phyloP scores from a whole-genome alignment of 441 rosid species.

The Erodium texanum region DNA sequence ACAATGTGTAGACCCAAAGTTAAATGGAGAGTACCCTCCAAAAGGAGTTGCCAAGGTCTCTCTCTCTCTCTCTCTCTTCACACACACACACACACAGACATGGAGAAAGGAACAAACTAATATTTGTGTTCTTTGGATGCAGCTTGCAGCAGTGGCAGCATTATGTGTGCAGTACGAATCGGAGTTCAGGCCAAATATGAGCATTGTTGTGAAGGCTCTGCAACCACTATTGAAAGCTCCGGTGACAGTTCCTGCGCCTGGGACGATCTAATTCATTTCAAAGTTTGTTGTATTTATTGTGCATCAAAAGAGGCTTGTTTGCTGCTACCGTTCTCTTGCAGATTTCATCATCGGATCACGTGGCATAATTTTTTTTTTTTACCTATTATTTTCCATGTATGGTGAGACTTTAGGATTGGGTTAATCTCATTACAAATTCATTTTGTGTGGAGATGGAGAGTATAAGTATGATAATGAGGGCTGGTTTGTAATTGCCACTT shows the following conservation, averaged over 20 bases:
- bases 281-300: neutral
- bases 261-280: conserved; percentile 16
- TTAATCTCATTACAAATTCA: neutral
- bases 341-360: neutral
- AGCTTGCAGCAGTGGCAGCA: conserved; percentile 74
- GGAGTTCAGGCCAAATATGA: conserved; percentile 70
- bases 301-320: neutral
- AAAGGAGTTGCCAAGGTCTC: conserved; percentile 93
- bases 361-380: neutral
- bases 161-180: conserved; percentile 71
- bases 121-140: conserved; percentile 11
- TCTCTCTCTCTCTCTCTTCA: conserved; percentile 1
- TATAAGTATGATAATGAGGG: neutral
- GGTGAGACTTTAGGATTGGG: neutral
- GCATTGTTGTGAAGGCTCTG: conserved; percentile 69
- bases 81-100: neutral
- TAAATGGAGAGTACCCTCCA: conserved; percentile 85
- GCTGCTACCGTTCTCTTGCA: neutral
- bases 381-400: neutral
- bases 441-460: neutral
- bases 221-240: conserved; percentile 55
- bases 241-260: conserved; percentile 29
- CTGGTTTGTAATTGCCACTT: neutral
- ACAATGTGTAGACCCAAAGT: conserved; percentile 93
- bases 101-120: neutral